A percentile compares a stretch with the other conserved stretches of the same genome.
Conservation (phyloP, 1,139 yeast genomes). For the Suhomyces ambrosiae region DNA sequence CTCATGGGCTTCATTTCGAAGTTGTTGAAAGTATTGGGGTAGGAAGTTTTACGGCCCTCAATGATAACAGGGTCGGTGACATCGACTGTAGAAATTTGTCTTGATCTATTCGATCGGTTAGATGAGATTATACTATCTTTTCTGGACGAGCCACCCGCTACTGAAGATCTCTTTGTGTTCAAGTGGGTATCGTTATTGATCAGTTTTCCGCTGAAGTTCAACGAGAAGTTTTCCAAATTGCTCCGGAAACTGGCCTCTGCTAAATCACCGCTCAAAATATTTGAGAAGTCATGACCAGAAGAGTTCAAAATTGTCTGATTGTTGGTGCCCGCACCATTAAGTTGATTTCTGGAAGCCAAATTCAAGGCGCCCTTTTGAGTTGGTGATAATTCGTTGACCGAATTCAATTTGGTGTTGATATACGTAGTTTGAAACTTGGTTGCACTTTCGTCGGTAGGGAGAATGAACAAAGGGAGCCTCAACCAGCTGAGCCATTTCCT, state of each 20-base stretch:
- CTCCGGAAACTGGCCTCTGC: slow-evolving; percentile 34
- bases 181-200: neutral
- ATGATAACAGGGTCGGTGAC: slow-evolving; percentile 17
- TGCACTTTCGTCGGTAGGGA: slow-evolving; percentile 44
- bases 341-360: neutral
- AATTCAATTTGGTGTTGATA: slow-evolving; percentile 20
- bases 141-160: slow-evolving; percentile 11
- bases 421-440: slow-evolving; percentile 29
- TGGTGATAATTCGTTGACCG: neutral
- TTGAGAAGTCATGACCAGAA: slow-evolving; percentile 41
- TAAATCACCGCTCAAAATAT: slow-evolving; percentile 34
- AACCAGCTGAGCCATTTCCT: slow-evolving; percentile 37
- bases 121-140: slow-evolving; percentile 17
- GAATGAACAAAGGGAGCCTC: slow-evolving; percentile 43
- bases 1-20: slow-evolving; percentile 10
- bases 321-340: slow-evolving; percentile 17
- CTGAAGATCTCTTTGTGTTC: slow-evolving; percentile 6
- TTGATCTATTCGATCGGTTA: slow-evolving; percentile 17
- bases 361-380: neutral
- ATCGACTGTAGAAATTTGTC: slow-evolving; percentile 20
- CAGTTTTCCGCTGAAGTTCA: slow-evolving; percentile 20
- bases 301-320: neutral
- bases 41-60: slow-evolving; percentile 12
- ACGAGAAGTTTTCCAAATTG: slow-evolving; percentile 35
- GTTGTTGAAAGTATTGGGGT: slow-evolving; percentile 3